These are phyloP conservation scores for Globisporangium spinosum DNA, from an alignment of 352 stramenopile species.

Conservation along the genomic window DNA sequence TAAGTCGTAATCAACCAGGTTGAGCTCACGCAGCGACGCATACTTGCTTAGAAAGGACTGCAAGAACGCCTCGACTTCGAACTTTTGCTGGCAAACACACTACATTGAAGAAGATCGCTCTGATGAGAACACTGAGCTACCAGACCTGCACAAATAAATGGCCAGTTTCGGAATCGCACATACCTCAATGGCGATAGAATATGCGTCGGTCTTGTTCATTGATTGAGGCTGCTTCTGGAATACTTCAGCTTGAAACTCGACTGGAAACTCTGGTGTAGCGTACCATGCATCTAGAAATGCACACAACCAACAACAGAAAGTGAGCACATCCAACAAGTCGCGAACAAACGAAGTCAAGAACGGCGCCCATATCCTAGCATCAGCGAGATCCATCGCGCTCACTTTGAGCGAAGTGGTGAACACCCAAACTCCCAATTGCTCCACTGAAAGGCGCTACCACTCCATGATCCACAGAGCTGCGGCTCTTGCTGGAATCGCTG, in stretches of 20 bases:
- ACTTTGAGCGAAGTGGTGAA: conserved; percentile 33
- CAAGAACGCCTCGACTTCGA: conserved; percentile 60
- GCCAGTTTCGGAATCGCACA: neutral
- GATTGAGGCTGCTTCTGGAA: neutral
- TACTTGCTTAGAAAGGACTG: conserved; percentile 44
- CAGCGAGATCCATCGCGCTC: neutral
- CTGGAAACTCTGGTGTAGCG: conserved; percentile 34
- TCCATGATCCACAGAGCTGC: neutral
- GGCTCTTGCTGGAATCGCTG: conserved; percentile 4
- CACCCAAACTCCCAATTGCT: conserved; percentile 11
- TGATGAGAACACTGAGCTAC: neutral
- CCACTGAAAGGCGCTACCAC: too few species aligned
- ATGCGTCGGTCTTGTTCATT: neutral
- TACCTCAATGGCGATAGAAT: conserved; percentile 22
- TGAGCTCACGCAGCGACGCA: conserved; percentile 28
- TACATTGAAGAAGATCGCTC: conserved; percentile 12
- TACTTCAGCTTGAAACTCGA: conserved; percentile 25
- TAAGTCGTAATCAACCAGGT: conserved; percentile 65
- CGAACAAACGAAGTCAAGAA: neutral
- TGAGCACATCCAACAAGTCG: neutral
- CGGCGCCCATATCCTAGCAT: neutral
- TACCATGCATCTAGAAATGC: conserved; percentile 34
- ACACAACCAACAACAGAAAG: neutral
- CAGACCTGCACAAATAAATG: neutral
- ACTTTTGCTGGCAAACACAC: conserved; percentile 43